Evolutionary conservation across 2,329 filamentous ascomycete genomes (phyloP), one percentile per base, ranked within the genome.

Genomic region (Fusarium caatingaense): DNA sequence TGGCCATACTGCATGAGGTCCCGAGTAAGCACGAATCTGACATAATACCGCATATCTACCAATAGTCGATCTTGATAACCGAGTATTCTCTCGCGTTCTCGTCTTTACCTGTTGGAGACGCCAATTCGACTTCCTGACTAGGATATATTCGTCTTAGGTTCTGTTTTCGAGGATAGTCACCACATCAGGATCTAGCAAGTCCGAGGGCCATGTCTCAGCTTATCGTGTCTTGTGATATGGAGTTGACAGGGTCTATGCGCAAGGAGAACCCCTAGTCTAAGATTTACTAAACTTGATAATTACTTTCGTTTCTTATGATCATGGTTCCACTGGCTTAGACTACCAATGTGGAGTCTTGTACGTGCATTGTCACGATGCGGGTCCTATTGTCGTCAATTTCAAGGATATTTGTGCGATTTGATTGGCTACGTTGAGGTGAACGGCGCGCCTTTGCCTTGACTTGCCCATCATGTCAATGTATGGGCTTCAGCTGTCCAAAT

Each of bases 401-500:
- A 21, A 6, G 9, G 18, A 0, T 9, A 6, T 5, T 5, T 8
- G 2, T 5, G 11, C 16, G 2, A 18, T 18, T 8, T 49, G 6
- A 62, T 62, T 62, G 56, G 56, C 5, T 11, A 3, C 6, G 12
- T 20, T 20, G 6, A 4, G 20, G 20, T 12, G 3, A 12, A 20
- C 20, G 9, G 16, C 30, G 56, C 67, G 56, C 66, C 66, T 66
- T 18, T 6, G n/a, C 16, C 46, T n/a, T 40, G 48, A 44, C 42
- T 37, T 37, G 34, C 34, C 34, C 34, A 37, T n/a, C 4, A 25
- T 23, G 41, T 44, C 41, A 44, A 5, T 25, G 5, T 6, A 28
- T n/a, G 18, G 18, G 8, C 18, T 28, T 20, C 7, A 23, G 20
- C 21, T 16, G 16, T 44, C 9, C 15, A n/a, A 21, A n/a, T 46